phyloP scores from a whole-genome alignment of 352 stramenopile genomes.

The Globisporangium cylindrosporum region DNA sequence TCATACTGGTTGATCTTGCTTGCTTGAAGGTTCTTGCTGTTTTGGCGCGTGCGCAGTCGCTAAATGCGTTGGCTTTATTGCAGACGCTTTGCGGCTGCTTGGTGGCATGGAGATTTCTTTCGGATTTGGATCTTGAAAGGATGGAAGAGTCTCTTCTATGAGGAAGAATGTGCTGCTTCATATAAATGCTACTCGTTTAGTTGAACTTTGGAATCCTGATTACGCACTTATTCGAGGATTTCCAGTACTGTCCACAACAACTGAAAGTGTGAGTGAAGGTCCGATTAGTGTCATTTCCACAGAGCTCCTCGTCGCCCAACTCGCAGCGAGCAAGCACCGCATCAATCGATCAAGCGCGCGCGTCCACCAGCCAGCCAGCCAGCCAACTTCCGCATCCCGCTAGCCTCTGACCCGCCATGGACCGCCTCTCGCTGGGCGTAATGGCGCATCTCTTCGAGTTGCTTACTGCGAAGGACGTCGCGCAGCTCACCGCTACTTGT shows the following conservation, averaged over 20 bases:
- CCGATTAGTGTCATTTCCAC: neutral
- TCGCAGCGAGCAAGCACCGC: neutral
- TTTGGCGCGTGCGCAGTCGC: neutral
- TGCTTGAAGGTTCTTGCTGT: neutral
- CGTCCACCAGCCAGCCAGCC: neutral
- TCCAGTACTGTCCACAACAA: neutral
- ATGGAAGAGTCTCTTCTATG: neutral
- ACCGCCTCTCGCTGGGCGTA: constrained; percentile 49
- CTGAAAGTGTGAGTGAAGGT: constrained; percentile 9
- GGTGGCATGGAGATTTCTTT: neutral
- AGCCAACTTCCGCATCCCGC: neutral
- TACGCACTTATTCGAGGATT: neutral
- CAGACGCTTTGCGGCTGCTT: neutral
- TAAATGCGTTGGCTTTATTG: neutral
- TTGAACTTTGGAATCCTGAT: too few relatives aligned
- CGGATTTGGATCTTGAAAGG: neutral
- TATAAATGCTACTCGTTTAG: too few relatives aligned
- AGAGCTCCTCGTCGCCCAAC: neutral
- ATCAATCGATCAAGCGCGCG: neutral
- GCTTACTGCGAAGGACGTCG: constrained; percentile 54
- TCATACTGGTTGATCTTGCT: neutral
- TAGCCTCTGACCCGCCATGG: constrained; percentile 31
- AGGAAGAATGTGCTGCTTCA: too few relatives aligned
- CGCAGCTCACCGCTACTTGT: constrained; percentile 45
- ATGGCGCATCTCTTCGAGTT: constrained; percentile 64